Percentiles rank a stretch among this genome's conserved stretches.
These are phyloP conservation scores for Fusarium sp. DNA, from an alignment of 2,329 filamentous ascomycete species.

Conservation along the genomic window DNA sequence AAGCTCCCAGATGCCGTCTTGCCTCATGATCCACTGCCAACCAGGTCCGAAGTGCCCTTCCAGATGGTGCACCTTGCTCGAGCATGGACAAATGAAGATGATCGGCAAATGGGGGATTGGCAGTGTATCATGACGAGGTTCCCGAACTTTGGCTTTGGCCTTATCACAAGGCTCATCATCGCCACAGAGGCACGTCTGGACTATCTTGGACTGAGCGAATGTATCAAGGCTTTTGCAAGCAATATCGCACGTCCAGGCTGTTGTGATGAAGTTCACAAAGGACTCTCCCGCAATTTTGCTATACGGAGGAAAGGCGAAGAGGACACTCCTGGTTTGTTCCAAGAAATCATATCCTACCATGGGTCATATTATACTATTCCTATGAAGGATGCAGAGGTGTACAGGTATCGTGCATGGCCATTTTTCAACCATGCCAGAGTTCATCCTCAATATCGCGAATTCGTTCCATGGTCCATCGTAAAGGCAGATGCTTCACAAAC, in stretches of 20 bases:
- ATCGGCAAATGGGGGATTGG: background rate
- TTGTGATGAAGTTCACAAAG: background rate
- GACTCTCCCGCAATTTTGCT: background rate
- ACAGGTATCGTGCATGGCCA: slow-evolving; percentile 10
- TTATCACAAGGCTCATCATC: background rate
- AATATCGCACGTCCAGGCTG: background rate
- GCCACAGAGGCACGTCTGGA: background rate
- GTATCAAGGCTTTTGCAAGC: background rate
- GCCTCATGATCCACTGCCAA: too few species aligned
- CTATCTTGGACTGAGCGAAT: too few species aligned
- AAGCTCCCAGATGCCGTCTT: background rate
- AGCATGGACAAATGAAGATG: background rate
- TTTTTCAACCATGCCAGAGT: slow-evolving; percentile 9
- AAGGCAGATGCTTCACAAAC: background rate
- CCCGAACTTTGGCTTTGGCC: background rate
- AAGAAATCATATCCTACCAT: background rate
- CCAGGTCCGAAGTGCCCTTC: background rate
- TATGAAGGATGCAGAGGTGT: background rate
- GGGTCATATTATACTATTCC: background rate
- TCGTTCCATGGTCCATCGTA: background rate
- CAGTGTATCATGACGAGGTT: background rate
- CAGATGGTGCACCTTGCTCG: background rate
- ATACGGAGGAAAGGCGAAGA: background rate
- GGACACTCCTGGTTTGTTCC: background rate
- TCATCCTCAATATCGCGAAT: background rate